Evolutionary conservation across 1,139 yeast species (phyloP), one percentile per base, ranked within the genome.

Genomic region (Candida sp.): DNA sequence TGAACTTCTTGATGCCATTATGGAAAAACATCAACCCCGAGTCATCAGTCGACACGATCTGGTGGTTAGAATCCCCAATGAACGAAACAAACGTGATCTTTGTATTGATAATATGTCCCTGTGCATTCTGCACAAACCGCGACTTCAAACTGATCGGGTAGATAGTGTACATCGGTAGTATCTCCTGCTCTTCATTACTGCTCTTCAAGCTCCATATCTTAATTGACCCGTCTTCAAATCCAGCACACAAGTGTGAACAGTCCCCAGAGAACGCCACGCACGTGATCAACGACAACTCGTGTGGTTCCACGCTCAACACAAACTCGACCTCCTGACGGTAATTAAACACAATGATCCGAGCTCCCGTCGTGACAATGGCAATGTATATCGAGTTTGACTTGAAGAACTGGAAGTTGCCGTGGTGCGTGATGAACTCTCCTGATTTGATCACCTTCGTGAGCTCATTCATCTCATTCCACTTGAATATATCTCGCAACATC

Each of bases 1-100:
- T 64, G 27, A 86, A 68, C 35, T 81, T 77, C 51, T 85, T 75
- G 44, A 77, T 72, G 0, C 88, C 86, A 58, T 81, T 78, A 64
- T 90, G 96, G 54, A 72, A 77, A 49, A 84, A 73, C 8, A 86
- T 73, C 58, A 80, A 68, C 0, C 96, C 96, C 2, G 78, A 69
- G 5, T 69, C 68, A 62, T 90, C 94, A 2, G 82, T 73, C 5
- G 89, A 79, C 3, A 88, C 69, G 23, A 90, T 54, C 23, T 84
- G 85, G 8, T 84, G 77, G 53, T 81, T 85, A 55, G 85, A 76
- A 34, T 75, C 73, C 2, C 85, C 86, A 9, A 85, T 58, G 62
- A 88, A 90, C 9, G 72, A 68, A 1, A 88, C 54, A 27, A 80
- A 79, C 7, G 73, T 67, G 17, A 89, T 73, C 1, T 83, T 62